These are phyloP conservation scores for Triticum dicoccoides DNA, from an alignment of 176 grass and related monocot species.

Conservation along the genomic window DNA sequence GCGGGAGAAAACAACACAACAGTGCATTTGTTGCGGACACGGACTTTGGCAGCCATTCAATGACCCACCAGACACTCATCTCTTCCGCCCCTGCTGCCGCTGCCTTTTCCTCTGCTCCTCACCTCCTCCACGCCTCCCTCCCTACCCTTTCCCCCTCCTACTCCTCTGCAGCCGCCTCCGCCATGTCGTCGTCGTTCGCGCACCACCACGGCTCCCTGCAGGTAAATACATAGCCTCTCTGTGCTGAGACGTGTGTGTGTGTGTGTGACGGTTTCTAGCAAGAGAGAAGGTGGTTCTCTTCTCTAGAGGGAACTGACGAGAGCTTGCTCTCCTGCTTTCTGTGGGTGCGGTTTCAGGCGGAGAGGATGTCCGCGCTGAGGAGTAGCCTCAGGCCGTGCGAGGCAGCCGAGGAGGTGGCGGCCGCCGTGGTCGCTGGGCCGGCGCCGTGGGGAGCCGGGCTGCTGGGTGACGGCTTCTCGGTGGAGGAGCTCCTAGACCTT, in stretches of 20 bases:
- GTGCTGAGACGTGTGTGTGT: not conserved
- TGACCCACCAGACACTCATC: slow-evolving; percentile 78
- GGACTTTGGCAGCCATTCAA: slow-evolving; percentile 89
- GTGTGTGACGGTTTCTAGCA: not conserved
- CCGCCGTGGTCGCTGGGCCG: not conserved
- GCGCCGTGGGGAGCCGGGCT: slow-evolving; percentile 5
- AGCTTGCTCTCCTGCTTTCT: not conserved
- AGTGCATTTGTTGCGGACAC: slow-evolving; percentile 83
- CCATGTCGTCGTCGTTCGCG: slow-evolving; percentile 40
- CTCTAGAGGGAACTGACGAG: slow-evolving; percentile 3
- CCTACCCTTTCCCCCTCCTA: slow-evolving; percentile 14
- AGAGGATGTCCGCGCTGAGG: slow-evolving; percentile 64
- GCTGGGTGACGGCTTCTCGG: slow-evolving; percentile 61
- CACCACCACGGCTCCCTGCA: slow-evolving; percentile 37
- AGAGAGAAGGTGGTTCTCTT: too few species aligned
- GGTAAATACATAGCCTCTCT: not conserved
- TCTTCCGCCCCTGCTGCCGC: slow-evolving; percentile 41
- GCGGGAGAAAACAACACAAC: not conserved
- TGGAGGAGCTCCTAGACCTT: slow-evolving; percentile 88
- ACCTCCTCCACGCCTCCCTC: slow-evolving; percentile 32
- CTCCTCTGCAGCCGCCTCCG: not conserved
- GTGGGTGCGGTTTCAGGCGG: slow-evolving; percentile 24
- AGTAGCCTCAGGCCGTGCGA: slow-evolving; percentile 40
- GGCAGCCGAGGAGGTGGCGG: slow-evolving; percentile 27
- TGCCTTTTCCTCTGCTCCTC: slow-evolving; percentile 40